phyloP scores from a whole-genome alignment of 345 rosid species.

The Iberis pinnata region DNA sequence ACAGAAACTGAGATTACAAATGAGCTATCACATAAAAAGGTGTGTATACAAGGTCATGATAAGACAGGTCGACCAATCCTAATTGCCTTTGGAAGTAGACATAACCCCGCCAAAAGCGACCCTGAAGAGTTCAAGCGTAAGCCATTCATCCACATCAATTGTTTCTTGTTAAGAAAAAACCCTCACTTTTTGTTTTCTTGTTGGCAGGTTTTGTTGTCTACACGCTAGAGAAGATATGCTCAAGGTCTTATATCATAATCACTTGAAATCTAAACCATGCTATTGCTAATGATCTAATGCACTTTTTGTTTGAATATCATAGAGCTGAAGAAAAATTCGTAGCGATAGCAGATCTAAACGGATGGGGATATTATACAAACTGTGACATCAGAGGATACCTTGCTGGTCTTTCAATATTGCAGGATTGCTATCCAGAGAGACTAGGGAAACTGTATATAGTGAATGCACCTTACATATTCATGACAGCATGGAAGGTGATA shows the following conservation, averaged over 20 bases:
- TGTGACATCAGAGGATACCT: slow-evolving; percentile 72
- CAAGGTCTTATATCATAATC: slow-evolving; percentile 44
- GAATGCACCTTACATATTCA: slow-evolving; percentile 68
- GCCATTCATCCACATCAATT: background rate
- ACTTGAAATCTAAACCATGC: background rate
- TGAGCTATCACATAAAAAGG: slow-evolving; percentile 58
- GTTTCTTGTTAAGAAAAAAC: too few species aligned
- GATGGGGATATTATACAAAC: slow-evolving; percentile 81
- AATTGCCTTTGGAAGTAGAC: slow-evolving; percentile 50
- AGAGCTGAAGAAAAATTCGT: slow-evolving; percentile 68
- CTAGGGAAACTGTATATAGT: slow-evolving; percentile 62
- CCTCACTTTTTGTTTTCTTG: background rate
- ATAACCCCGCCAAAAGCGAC: slow-evolving; percentile 53
- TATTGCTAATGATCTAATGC: background rate
- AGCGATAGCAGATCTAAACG: slow-evolving; percentile 63
- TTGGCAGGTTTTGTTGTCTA: slow-evolving; percentile 47
- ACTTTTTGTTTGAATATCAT: too few species aligned
- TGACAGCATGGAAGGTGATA: slow-evolving; percentile 82
- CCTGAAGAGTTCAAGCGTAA: slow-evolving; percentile 70
- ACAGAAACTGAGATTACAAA: slow-evolving; percentile 46
- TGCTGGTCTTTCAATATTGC: slow-evolving; percentile 61
- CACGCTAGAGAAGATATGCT: slow-evolving; percentile 56
- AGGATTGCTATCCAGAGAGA: slow-evolving; percentile 94
- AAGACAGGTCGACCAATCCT: slow-evolving; percentile 63
- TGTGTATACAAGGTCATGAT: slow-evolving; percentile 70